phyloP scores from a whole-genome alignment of 805 yeast genomes.

The Candida taoyuanica region DNA sequence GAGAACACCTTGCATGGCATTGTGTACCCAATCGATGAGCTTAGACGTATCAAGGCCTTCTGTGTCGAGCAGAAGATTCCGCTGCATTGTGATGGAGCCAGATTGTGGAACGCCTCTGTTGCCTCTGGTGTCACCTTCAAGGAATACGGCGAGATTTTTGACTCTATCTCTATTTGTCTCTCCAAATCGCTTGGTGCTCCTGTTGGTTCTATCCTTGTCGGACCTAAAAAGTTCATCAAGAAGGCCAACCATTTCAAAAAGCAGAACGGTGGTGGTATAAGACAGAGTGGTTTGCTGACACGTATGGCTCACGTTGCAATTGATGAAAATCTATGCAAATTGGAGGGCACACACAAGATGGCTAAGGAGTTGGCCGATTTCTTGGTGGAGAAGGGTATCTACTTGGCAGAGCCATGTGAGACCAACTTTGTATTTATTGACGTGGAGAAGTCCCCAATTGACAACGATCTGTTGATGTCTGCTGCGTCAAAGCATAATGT shows the following conservation, averaged over 20 bases:
- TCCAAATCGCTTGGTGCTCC: constrained; percentile 94
- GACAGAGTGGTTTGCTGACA: constrained; percentile 81
- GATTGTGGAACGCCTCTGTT: constrained; percentile 84
- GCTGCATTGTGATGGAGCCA: constrained; percentile 92
- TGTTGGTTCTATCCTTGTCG: constrained; percentile 84
- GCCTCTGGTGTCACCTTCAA: constrained; percentile 50
- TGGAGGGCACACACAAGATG: constrained; percentile 42
- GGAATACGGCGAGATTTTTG: constrained; percentile 75
- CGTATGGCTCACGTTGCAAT: constrained; percentile 76
- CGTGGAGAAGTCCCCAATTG: constrained; percentile 40
- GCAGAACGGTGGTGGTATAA: constrained; percentile 90
- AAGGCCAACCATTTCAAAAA: constrained; percentile 84
- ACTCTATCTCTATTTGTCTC: constrained; percentile 80
- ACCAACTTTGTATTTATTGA: constrained; percentile 84
- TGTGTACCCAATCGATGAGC: constrained; percentile 74
- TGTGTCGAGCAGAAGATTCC: constrained; percentile 54
- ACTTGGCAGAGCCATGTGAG: constrained; percentile 64
- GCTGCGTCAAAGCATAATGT: constrained; percentile 54
- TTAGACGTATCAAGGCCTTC: constrained; percentile 64
- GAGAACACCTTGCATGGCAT: constrained; percentile 89
- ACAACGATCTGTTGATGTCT: constrained; percentile 48
- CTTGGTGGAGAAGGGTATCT: constrained; percentile 48
- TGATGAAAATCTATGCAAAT: constrained; percentile 55
- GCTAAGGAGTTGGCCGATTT: constrained; percentile 49
- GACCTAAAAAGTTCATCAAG: constrained; percentile 49